Conservation (phyloP, 2,329 filamentous ascomycete species). For the Xylaria sp. region DNA sequence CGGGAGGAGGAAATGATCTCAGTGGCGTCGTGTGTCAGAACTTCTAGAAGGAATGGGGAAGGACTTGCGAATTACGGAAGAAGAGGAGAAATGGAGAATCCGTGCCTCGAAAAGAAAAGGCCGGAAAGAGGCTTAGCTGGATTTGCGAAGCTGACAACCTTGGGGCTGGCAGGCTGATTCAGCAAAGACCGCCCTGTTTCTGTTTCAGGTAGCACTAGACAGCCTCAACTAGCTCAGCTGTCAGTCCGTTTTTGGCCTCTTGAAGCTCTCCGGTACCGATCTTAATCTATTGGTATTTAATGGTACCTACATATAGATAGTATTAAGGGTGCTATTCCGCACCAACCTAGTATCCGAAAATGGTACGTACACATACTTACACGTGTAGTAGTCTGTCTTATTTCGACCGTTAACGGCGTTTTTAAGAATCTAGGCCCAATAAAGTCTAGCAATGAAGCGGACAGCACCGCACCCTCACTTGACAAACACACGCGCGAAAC, state of each 20-base stretch:
- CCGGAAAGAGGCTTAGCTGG: conserved; percentile 24
- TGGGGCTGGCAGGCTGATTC: conserved; percentile 32
- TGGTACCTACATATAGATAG: too few relatives aligned
- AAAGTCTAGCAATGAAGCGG: conserved; percentile 9
- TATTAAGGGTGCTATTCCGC: conserved; percentile 7
- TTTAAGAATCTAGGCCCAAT: neutral
- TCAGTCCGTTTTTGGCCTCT: conserved; percentile 17
- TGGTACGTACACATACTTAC: too few relatives aligned
- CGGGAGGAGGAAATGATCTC: conserved; percentile 19
- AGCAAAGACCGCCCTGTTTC: conserved; percentile 32
- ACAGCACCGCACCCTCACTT: conserved; percentile 9
- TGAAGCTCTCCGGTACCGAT: conserved; percentile 2
- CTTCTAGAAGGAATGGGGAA: conserved; percentile 34
- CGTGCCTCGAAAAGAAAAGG: neutral
- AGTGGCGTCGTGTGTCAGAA: conserved; percentile 28
- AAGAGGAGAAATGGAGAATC: neutral
- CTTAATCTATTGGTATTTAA: too few relatives aligned
- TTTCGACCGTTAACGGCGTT: neutral
- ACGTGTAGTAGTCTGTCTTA: neutral
- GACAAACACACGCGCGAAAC: conserved; percentile 6
- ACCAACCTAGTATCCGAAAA: conserved; percentile 1
- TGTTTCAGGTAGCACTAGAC: conserved; percentile 32
- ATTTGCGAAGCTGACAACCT: conserved; percentile 29
- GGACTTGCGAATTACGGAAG: neutral
- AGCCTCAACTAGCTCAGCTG: conserved; percentile 34